A percentile compares a stretch with the other conserved stretches of the same genome.
Conservation (phyloP, 495 filamentous ascomycete species). For the Aspergillus egyptiacus region DNA sequence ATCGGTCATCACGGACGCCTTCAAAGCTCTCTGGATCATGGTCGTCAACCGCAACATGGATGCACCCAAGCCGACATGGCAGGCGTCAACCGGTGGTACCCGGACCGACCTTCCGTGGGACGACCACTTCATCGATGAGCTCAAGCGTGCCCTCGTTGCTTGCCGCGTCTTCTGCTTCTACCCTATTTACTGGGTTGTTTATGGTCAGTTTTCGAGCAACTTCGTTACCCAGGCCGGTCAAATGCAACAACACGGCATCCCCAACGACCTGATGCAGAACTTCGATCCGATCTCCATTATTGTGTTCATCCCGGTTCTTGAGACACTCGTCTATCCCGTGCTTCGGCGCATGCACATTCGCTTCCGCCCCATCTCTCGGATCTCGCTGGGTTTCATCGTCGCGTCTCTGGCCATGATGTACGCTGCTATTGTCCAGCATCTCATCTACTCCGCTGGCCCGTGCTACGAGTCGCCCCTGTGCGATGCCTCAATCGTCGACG, state of each 20-base stretch:
- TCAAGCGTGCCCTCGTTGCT: conserved; percentile 52
- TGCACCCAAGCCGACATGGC: conserved; percentile 55
- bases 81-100: conserved; percentile 39
- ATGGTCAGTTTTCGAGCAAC: conserved; percentile 54
- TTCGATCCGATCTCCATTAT: conserved; percentile 72
- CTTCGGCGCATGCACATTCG: conserved; percentile 58
- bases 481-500: conserved; percentile 27
- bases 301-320: conserved; percentile 63
- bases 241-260: conserved; percentile 51
- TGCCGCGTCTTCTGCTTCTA: conserved; percentile 58
- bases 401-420: conserved; percentile 58
- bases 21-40: conserved; percentile 57
- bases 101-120: conserved; percentile 44
- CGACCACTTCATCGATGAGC: conserved; percentile 59
- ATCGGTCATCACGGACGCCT: conserved; percentile 55
- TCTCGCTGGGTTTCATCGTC: conserved; percentile 63
- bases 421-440: conserved; percentile 65
- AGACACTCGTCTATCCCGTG: conserved; percentile 60
- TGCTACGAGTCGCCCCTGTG: conserved; percentile 41
- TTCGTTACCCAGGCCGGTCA: conserved; percentile 52
- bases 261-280: conserved; percentile 72
- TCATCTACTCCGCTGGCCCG: conserved; percentile 58
- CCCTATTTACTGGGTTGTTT: conserved; percentile 57
- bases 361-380: conserved; percentile 69
- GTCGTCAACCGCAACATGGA: conserved; percentile 49